Conservation (phyloP, 2,329 filamentous ascomycete species). For the Lasiodiplodia sp. region DNA sequence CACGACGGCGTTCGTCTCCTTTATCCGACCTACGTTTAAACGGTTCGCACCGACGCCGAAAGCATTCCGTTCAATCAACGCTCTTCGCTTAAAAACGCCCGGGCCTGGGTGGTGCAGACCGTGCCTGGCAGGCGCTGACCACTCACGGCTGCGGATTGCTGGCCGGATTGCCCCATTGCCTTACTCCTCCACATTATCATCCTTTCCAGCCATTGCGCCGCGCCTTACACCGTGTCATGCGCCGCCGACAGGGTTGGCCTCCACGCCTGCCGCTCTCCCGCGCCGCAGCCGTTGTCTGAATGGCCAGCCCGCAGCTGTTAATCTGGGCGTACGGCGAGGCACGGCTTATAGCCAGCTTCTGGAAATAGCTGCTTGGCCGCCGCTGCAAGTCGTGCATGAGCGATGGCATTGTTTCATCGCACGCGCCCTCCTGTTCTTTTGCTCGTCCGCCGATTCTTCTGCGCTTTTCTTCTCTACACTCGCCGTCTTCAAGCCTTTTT, state of each 20-base stretch:
- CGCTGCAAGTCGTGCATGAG: neutral
- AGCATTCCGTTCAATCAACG: neutral
- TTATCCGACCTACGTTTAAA: neutral
- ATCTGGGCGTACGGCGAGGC: neutral
- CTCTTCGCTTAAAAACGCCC: constrained; percentile 11
- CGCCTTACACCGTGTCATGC: constrained; percentile 2
- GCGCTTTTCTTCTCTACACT: constrained; percentile 9
- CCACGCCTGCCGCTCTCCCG: constrained; percentile 18
- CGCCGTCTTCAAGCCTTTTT: neutral
- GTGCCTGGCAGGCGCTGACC: constrained; percentile 1
- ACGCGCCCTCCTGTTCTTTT: neutral
- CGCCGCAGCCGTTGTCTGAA: neutral
- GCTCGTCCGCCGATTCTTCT: neutral
- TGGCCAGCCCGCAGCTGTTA: neutral
- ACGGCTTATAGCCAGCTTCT: constrained; percentile 8
- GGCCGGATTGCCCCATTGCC: neutral
- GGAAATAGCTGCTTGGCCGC: neutral
- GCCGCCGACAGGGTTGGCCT: constrained; percentile 7
- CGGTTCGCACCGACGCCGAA: neutral
- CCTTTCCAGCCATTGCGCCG: neutral
- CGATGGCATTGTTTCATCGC: neutral
- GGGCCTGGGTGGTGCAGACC: neutral
- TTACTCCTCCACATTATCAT: neutral
- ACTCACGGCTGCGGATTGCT: constrained; percentile 2
- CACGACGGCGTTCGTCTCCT: neutral